Evolutionary conservation across 2,329 filamentous ascomycete species (phyloP), one percentile per base, ranked within the genome.

Genomic region (Pestalotiopsis sp.): DNA sequence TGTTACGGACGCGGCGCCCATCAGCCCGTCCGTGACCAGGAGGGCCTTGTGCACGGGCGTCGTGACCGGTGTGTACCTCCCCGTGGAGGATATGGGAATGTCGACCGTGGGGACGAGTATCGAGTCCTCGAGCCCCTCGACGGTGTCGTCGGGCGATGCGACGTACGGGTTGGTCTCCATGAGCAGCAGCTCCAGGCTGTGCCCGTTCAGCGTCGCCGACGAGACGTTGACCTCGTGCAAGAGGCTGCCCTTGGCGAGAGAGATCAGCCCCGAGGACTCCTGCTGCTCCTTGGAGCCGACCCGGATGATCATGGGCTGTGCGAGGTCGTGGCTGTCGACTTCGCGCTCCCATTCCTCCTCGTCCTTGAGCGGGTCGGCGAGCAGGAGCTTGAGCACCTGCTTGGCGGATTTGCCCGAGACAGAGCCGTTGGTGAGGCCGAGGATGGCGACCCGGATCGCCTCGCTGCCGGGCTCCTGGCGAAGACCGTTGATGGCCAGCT

Each of bases 21-120:
- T 82, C 2, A 97, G 81, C 0, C 93, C 94, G 63, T 93, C 87
- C 0, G 90, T 90, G 9, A 97, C 87, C 11, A 98, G 75, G 17
- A 98, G 80, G 0, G 91, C 89, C 76, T 91, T 93, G 77, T 98
- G 95, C 1, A 98, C 94, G 0, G 95, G 95, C 59, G 93, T 94
- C 6, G 90, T 89, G 57, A 96, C 85, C 17, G 90, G 87, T 13
- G 90, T 90, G 68, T 89, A 86, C 70, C 89, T 85, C 9, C 90
- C 90, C 17, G 88, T 89, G 70, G 85, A 86, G 14, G 91, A 90
- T 5, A 84, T 86, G 1, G 88, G 89, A 57, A 93, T 92, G 23
- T 93, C 90, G 41, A 97, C 86, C 0, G 86, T 86, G 2, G 94
- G 94, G 20, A 93, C 91, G n/a, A 97, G 85, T 13, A 95, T 83